A percentile compares a stretch with the other conserved stretches of the same genome.
Evolutionary conservation across 2,329 filamentous ascomycete species (phyloP).

Genomic region (Epicoccum nigrum): DNA sequence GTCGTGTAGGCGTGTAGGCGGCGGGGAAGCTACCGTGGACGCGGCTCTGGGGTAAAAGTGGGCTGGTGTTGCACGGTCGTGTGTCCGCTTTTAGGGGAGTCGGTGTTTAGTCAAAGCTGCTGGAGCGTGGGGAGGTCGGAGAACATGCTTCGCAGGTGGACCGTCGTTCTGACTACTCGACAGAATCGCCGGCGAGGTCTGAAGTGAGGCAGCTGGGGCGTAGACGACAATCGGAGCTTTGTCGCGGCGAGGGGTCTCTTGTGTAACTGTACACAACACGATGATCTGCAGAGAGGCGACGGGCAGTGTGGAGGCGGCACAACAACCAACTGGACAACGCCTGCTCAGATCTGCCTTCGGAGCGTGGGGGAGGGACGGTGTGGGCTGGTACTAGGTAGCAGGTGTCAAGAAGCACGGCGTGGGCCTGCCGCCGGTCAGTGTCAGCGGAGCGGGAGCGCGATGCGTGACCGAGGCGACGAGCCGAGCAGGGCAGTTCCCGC

Average conservation of each 20-base stretch:
- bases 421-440: constrained; percentile 2
- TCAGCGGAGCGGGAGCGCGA: constrained; percentile 12
- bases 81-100: constrained; percentile 9
- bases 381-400: not conserved
- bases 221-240: not conserved
- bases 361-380: constrained; percentile 7
- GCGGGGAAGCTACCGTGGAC: not conserved
- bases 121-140: constrained; percentile 7
- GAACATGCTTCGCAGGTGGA: constrained; percentile 9
- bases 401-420: constrained; percentile 3
- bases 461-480: constrained; percentile 10
- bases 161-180: not conserved
- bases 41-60: constrained; percentile 13
- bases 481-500: constrained; percentile 4
- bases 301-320: constrained; percentile 8
- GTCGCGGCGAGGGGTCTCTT: constrained; percentile 1
- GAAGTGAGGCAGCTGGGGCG: not conserved
- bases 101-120: constrained; percentile 9
- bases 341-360: constrained; percentile 2
- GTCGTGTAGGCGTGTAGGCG: constrained; percentile 17
- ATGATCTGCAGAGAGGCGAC: constrained; percentile 10
- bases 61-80: constrained; percentile 16
- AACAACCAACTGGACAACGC: constrained; percentile 5
- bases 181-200: not conserved
- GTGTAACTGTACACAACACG: constrained; percentile 15